Evolutionary conservation across 768 basidiomycete genomes (phyloP), one percentile per base, ranked within the genome.

Genomic region (Pulveroboletus sp.): DNA sequence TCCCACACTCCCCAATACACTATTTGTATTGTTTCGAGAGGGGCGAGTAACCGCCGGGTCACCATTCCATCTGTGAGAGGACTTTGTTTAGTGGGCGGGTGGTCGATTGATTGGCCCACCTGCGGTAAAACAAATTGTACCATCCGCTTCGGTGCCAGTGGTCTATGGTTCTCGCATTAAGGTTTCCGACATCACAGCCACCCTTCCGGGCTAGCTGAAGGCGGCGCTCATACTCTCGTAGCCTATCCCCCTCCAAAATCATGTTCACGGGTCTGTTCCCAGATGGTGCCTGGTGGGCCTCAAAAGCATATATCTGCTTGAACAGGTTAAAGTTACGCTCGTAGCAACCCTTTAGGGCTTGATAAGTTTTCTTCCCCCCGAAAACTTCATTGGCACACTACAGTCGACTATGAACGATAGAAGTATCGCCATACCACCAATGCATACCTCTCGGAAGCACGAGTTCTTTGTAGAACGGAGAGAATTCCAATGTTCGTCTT

Each of bases 281-380:
- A 51, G 56, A 48, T n/a, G 57, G 32, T 5, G 43, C 50, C 37
- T 62, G 69, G 47, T 74, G 84, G 11, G 68, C 69, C 63, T 90
- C 85, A 54, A 86, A 86, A 6, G 80, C 76, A 60, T 84, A 84
- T 35, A 90, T 86, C 64, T 89, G 86, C 67, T 86, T 89, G 76
- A 89, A 90, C 14, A 88, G 69, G 57, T 88, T 89, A 57, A 90
- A 86, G 57, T 89, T 89, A 60, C 87, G 85, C 62, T 90, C 86
- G 55, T 87, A 90, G 60, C 87, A 89, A 18, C 87, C 86, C 69
- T 90, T 90, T 48, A 90, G 75, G 1, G 87, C 87, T 61, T 89
- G 86, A 54, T 88, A 89, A 13, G 86, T 86, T 66, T 90, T 90
- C 68, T 86, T 85, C 45, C 79, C 77, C 4, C 76, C 81, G 56